phyloP scores from a whole-genome alignment of 106 monocot genomes.

The Alisma plantagoaquatica region DNA sequence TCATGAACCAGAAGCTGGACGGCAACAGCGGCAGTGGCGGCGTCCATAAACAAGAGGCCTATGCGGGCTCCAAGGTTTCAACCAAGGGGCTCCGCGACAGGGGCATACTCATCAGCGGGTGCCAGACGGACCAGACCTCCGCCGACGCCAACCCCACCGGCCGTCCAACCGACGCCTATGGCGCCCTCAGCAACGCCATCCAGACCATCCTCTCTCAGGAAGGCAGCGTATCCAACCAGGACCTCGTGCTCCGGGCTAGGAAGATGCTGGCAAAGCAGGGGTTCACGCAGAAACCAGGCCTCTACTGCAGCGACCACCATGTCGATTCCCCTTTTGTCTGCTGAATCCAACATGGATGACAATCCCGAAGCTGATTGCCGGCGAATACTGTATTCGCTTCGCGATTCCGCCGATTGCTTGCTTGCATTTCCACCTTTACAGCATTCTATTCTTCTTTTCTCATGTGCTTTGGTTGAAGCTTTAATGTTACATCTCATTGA shows the following conservation, averaged over 20 bases:
- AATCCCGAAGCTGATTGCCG: too few relatives aligned
- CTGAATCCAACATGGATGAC: too few relatives aligned
- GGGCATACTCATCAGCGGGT: too few relatives aligned
- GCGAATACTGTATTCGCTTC: too few relatives aligned
- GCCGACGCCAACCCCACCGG: slow-evolving; percentile 50
- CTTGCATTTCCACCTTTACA: too few relatives aligned
- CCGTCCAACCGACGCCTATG: slow-evolving; percentile 36
- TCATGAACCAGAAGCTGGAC: slow-evolving; percentile 52
- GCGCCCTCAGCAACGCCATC: slow-evolving; percentile 81
- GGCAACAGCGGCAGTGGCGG: slow-evolving; percentile 40
- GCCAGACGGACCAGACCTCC: slow-evolving; percentile 77
- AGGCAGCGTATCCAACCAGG: slow-evolving; percentile 39
- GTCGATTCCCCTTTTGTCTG: slow-evolving; percentile 50
- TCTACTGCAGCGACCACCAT: slow-evolving; percentile 70
- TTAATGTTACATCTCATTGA: too few relatives aligned
- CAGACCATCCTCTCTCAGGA: slow-evolving; percentile 52
- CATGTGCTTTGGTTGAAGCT: too few relatives aligned
- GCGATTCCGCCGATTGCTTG: too few relatives aligned
- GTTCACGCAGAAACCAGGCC: too few relatives aligned
- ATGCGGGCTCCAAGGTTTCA: slow-evolving; percentile 51
- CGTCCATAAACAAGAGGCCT: slow-evolving; percentile 50
- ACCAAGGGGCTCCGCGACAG: slow-evolving; percentile 34
- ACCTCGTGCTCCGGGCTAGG: slow-evolving; percentile 50
- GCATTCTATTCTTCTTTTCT: too few relatives aligned
- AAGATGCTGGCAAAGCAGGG: slow-evolving; percentile 50